Percentiles rank a stretch among this genome's conserved stretches.
These are phyloP conservation scores for Colletotrichum higginsianum DNA, from an alignment of 2,329 filamentous ascomycete species.

Conservation along the genomic window DNA sequence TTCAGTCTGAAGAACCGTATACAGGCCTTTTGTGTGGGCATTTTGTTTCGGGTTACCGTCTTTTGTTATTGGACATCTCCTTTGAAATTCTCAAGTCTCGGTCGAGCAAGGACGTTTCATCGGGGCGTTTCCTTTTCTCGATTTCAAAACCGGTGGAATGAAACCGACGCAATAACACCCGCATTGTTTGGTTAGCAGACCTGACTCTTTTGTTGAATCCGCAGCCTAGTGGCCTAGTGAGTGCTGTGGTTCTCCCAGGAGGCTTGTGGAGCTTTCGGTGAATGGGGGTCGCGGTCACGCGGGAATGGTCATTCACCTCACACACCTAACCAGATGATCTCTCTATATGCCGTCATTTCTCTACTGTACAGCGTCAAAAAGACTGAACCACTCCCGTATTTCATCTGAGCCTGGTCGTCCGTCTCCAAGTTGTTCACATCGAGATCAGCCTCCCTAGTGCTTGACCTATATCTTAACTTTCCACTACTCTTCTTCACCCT, in stretches of 20 bases:
- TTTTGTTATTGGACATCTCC: not conserved
- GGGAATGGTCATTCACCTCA: conserved; percentile 16
- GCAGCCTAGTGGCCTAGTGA: not conserved
- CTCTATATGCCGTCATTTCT: not conserved
- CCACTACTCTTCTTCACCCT: not conserved
- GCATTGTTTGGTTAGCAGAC: not conserved
- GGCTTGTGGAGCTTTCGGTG: conserved; percentile 10
- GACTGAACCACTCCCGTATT: not conserved
- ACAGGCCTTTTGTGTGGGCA: not conserved
- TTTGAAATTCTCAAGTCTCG: not conserved
- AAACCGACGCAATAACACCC: not conserved
- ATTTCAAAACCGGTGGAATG: not conserved
- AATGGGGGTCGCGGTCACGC: conserved; percentile 16
- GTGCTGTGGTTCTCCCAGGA: conserved; percentile 3
- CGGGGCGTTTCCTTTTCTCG: not conserved
- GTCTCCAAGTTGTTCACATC: not conserved
- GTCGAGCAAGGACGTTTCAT: not conserved
- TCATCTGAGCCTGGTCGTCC: not conserved
- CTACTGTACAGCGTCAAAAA: not conserved
- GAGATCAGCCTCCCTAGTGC: not conserved
- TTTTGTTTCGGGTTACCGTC: no score
- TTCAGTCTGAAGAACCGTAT: not conserved
- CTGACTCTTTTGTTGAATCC: not conserved
- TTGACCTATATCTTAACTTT: not conserved
- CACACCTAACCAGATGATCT: conserved; percentile 11